Conservation (phyloP, 768 basidiomycete species). For the Tricholomella constricta region DNA sequence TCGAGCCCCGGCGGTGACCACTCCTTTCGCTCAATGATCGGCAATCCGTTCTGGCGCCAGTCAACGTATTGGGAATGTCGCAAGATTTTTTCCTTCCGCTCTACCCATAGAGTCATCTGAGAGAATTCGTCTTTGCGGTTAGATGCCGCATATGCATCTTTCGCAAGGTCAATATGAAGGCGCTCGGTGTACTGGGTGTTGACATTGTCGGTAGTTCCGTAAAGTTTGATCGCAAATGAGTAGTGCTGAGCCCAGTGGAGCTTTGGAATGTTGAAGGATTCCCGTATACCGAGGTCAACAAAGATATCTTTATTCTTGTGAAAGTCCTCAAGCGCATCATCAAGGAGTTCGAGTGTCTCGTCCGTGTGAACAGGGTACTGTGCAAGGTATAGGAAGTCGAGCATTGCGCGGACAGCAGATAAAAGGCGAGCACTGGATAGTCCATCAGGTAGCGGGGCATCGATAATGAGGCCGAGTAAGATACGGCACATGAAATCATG, state of each 20-base stretch:
- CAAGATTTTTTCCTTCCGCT: conserved; percentile 32
- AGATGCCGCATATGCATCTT: conserved; percentile 24
- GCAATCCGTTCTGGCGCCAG: conserved; percentile 17
- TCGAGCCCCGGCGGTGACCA: conserved; percentile 9
- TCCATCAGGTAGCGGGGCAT: conserved; percentile 18
- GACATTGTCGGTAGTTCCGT: conserved; percentile 40
- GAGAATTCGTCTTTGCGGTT: conserved; percentile 36
- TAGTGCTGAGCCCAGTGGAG: conserved; percentile 41
- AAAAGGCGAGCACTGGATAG: conserved; percentile 18
- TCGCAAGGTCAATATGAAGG: conserved; percentile 43
- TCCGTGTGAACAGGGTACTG: conserved; percentile 34
- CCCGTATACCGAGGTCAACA: conserved; percentile 31
- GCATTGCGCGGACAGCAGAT: conserved; percentile 28
- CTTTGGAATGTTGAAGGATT: conserved; percentile 42
- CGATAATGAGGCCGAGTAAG: conserved; percentile 32
- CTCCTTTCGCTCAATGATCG: background rate
- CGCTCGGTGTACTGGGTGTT: conserved; percentile 42
- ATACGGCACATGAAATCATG: conserved; percentile 33
- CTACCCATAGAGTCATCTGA: conserved; percentile 42
- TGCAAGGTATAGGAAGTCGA: conserved; percentile 43
- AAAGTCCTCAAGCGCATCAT: conserved; percentile 30
- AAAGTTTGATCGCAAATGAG: conserved; percentile 23
- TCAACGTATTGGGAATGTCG: conserved; percentile 22
- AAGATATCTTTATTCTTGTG: conserved; percentile 40
- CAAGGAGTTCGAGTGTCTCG: conserved; percentile 27